Base-by-base conservation (phyloP, 2,329 filamentous ascomycete species). In the Pleurostoma richardsiae region DNA sequence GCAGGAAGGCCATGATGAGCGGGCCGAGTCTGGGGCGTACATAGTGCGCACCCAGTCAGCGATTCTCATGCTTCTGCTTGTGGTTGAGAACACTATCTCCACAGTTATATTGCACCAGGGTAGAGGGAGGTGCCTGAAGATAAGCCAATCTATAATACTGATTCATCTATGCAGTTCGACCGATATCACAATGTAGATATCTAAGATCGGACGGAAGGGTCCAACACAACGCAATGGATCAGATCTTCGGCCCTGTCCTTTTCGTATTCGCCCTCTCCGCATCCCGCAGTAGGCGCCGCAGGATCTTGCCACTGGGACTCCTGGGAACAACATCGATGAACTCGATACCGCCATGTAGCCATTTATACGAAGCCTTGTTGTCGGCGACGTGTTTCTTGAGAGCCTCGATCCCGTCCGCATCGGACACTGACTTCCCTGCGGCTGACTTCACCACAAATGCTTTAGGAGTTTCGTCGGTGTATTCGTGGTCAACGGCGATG, bases 261-360 rank as follows among this genome's bases (percentile, higher is more conserved):
- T 77, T 77, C 58, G 82, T 75, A 54, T 69, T 72, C 59, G 83
- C 83, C 65, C 73, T 83, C 63, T 88, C 85, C 60, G 76, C 75
- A 59, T 89, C 86, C 45, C 83, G 74, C 56, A 90, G 62, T 26
- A 83, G 54, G 41, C 81, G 66, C 47, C 81, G 69, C 54, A 86
- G 62, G 45, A 86, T 83, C 74, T 86, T 85, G 0, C 82, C 82
- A 51, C 76, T 80, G 1, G 80, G 74, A 56, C 75, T 82, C 70
- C 85, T 85, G 2, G 83, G 82, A 27, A 86, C 74, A 30, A 66
- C 72, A 44, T 79, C 73, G 4, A 80, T 64, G 54, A 82, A 81
- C 52, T 74, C 71, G 3, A 82, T 63, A 1, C 63, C 70, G 53
- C 71, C 79, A 47, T 74, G 74, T 30, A 83, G 61, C 65, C 73